Conservation (phyloP, 2,329 filamentous ascomycete species). For the Cladosporium austrohemisphaericum region DNA sequence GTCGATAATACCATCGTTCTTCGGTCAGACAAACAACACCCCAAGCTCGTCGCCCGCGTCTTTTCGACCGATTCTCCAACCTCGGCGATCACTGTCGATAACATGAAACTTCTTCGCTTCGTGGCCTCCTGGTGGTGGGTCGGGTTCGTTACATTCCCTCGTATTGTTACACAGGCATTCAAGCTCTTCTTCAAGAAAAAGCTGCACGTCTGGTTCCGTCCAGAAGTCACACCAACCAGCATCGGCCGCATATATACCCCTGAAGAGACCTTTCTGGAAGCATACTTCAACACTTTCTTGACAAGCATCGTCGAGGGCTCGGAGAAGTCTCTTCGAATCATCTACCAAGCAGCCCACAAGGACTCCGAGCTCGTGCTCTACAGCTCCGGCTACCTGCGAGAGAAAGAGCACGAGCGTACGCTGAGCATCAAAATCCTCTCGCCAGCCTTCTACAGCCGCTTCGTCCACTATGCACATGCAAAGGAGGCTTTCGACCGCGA, state of each 20-base stretch:
- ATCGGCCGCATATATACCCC: conserved; percentile 52
- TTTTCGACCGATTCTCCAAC: conserved; percentile 55
- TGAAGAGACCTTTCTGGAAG: conserved; percentile 45
- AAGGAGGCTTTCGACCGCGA: conserved; percentile 61
- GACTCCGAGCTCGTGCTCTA: conserved; percentile 30
- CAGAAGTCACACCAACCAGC: conserved; percentile 57
- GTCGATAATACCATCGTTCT: conserved; percentile 61
- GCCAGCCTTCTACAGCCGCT: conserved; percentile 64
- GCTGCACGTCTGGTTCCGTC: conserved; percentile 62
- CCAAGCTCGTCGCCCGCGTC: conserved; percentile 61
- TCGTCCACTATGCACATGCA: conserved; percentile 60
- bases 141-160: conserved; percentile 61
- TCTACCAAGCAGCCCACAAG: conserved; percentile 48
- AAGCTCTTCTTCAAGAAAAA: conserved; percentile 54
- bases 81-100: conserved; percentile 44
- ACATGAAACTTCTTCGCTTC: conserved; percentile 26
- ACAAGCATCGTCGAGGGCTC: conserved; percentile 48
- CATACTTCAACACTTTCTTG: conserved; percentile 40
- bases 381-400: conserved; percentile 33
- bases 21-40: conserved; percentile 55
- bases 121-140: conserved; percentile 61
- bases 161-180: conserved; percentile 60
- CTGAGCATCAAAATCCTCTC: conserved; percentile 59
- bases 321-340: conserved; percentile 45
- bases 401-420: conserved; percentile 37